Conservation (phyloP, 306 rosid species). For the Neltuma alba region DNA sequence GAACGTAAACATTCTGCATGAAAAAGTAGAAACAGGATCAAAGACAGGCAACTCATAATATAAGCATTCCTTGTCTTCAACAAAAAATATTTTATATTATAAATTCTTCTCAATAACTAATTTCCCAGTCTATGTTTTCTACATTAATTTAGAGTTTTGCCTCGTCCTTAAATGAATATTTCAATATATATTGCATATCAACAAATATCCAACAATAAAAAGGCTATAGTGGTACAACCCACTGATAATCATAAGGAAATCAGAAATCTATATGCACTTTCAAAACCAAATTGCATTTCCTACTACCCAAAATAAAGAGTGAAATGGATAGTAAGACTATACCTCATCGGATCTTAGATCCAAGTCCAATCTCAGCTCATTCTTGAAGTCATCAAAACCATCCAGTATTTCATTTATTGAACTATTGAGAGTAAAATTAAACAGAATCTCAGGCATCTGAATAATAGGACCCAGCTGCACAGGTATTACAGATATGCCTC, state of each 20-base stretch:
- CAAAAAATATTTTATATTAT: neutral
- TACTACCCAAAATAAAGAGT: slow-evolving; percentile 10
- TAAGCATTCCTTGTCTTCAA: neutral
- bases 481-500: slow-evolving; percentile 81
- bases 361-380: slow-evolving; percentile 71
- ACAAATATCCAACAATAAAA: neutral
- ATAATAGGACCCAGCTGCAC: slow-evolving; percentile 53
- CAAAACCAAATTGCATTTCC: slow-evolving; percentile 18
- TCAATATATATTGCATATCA: slow-evolving; percentile 4
- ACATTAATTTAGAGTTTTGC: slow-evolving; percentile 5
- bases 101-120: slow-evolving; percentile 12
- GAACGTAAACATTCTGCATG: slow-evolving; percentile 74
- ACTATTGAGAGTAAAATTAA: slow-evolving; percentile 79
- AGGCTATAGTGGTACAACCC: slow-evolving; percentile 5
- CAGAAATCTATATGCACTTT: slow-evolving; percentile 7
- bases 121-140: neutral
- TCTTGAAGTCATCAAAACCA: slow-evolving; percentile 58
- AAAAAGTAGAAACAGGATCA: slow-evolving; percentile 18
- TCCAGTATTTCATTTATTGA: slow-evolving; percentile 69
- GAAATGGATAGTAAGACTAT: slow-evolving; percentile 32
- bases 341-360: slow-evolving; percentile 74
- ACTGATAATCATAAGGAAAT: slow-evolving; percentile 8
- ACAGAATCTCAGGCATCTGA: slow-evolving; percentile 68
- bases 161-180: slow-evolving; percentile 5
- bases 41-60: neutral